Evolutionary conservation across 2,329 filamentous ascomycete species (phyloP).

Genomic region (Trichoderma cornu-damae): DNA sequence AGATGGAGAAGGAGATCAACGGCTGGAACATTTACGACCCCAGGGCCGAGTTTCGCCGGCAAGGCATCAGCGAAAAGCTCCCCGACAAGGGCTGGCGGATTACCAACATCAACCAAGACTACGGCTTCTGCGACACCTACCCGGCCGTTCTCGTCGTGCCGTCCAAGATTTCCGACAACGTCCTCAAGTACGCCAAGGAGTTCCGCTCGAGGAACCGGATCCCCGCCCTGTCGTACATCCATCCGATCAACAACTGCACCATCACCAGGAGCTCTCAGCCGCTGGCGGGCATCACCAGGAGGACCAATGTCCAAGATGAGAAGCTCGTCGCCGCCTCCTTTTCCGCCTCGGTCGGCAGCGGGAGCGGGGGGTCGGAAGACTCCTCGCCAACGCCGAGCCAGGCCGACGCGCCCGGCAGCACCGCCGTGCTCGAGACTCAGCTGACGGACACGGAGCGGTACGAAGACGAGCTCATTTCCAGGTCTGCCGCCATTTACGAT

Average conservation of each 20-base stretch:
- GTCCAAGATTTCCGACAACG: conserved; percentile 88
- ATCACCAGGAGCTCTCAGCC: conserved; percentile 95
- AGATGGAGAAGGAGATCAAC: conserved; percentile 66
- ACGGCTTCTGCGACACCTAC: conserved; percentile 88
- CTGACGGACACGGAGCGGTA: conserved; percentile 57
- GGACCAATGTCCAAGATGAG: conserved; percentile 93
- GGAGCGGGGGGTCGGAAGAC: conserved; percentile 28
- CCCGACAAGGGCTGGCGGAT: conserved; percentile 79
- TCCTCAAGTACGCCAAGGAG: conserved; percentile 83
- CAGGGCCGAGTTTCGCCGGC: conserved; percentile 75
- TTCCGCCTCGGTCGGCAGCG: conserved; percentile 37
- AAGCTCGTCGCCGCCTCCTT: conserved; percentile 91
- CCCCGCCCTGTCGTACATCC: conserved; percentile 87
- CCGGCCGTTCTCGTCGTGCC: conserved; percentile 81
- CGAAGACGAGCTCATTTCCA: conserved; percentile 61
- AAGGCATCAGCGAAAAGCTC: conserved; percentile 81
- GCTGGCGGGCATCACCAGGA: conserved; percentile 75
- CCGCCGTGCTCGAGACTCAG: conserved; percentile 41
- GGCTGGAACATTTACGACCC: conserved; percentile 85
- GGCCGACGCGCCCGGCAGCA: conserved; percentile 40
- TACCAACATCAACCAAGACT: conserved; percentile 83
- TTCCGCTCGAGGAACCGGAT: conserved; percentile 88
- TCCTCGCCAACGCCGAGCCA: conserved; percentile 42
- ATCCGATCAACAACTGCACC: conserved; percentile 92
- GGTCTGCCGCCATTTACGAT: conserved; percentile 42